A percentile compares a stretch with the other conserved stretches of the same genome.
Evolutionary conservation across 495 filamentous ascomycete species (phyloP).

Genomic region (Neurospora sp.): DNA sequence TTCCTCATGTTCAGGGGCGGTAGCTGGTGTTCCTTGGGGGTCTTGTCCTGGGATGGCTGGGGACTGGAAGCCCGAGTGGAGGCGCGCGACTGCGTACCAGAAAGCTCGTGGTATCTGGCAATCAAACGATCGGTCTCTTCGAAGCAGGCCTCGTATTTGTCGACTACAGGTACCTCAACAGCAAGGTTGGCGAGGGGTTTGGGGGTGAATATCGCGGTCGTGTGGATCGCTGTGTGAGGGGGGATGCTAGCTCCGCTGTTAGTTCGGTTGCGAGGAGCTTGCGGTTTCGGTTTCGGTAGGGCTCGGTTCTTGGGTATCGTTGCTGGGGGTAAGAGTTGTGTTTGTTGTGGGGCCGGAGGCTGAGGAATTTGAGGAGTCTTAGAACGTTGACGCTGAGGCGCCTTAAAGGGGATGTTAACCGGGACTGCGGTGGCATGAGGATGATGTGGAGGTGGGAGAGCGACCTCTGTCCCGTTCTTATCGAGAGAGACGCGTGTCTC

Average conservation of each 20-base stretch:
- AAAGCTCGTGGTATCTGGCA: constrained; percentile 4
- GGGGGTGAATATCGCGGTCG: background rate
- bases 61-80: background rate
- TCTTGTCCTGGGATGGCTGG: background rate
- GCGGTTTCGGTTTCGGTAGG: background rate
- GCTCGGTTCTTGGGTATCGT: background rate
- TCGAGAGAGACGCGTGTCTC: constrained; percentile 20
- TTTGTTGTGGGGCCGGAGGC: background rate
- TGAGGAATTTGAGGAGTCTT: background rate
- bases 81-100: background rate
- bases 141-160: background rate
- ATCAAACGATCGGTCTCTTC: constrained; percentile 12
- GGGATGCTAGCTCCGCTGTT: background rate
- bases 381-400: background rate
- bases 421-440: background rate
- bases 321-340: background rate
- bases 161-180: background rate
- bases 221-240: background rate
- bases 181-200: background rate
- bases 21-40: constrained; percentile 1
- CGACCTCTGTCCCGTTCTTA: background rate
- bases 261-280: background rate
- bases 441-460: background rate
- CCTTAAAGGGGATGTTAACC: background rate
- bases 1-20: constrained; percentile 2